Percentiles rank a stretch among this genome's conserved stretches.
phyloP scores from a whole-genome alignment of 164 flowering plant genomes.

The Chimonanthus salicifolius region DNA sequence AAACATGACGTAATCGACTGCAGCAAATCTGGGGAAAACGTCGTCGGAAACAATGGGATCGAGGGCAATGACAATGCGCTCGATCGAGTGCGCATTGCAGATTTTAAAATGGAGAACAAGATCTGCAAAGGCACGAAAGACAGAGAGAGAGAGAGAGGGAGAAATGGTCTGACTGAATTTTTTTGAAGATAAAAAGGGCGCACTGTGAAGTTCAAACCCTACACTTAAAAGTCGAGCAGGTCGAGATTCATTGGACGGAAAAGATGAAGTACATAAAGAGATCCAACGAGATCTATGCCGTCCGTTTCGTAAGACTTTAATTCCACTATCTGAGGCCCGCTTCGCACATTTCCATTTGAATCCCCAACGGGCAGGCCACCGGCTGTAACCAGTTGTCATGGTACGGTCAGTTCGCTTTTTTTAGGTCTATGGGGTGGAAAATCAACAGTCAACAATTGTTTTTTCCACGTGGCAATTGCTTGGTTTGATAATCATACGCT shows the following conservation, averaged over 20 bases:
- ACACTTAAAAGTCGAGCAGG: neutral
- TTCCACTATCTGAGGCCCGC: neutral
- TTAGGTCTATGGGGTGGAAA: no score
- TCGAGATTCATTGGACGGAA: neutral
- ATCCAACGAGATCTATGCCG: constrained; percentile 1
- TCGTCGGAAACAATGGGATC: neutral
- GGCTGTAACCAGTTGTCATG: neutral
- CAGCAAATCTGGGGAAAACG: neutral
- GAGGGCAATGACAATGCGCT: neutral
- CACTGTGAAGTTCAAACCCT: neutral
- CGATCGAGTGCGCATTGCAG: constrained; percentile 3
- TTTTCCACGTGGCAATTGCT: no score
- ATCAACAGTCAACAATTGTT: no score
- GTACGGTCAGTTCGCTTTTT: neutral
- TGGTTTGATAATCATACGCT: no score
- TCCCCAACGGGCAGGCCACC: neutral
- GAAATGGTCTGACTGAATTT: neutral
- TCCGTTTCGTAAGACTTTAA: neutral
- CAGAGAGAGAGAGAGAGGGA: neutral
- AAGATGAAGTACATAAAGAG: neutral
- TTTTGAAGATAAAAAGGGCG: neutral
- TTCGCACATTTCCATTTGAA: neutral
- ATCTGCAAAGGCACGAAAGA: neutral
- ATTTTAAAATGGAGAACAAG: neutral
- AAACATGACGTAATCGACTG: neutral